Conservation (phyloP, 2,329 filamentous ascomycete species). For the Celoporthe dispersa region DNA sequence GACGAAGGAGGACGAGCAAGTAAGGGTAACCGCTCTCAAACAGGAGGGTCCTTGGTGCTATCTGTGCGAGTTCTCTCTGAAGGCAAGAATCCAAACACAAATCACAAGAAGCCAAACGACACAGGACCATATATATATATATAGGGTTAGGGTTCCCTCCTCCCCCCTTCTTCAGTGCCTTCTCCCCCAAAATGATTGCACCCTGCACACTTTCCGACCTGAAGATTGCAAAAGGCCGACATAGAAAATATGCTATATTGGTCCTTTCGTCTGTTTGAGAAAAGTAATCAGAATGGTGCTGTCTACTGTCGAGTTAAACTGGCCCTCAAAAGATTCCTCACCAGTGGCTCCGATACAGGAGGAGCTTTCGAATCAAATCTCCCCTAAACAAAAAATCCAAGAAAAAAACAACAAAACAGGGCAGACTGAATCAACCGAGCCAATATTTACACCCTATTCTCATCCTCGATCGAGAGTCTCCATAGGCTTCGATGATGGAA, state of each 20-base stretch:
- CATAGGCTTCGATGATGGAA: neutral
- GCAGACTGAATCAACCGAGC: too few species aligned
- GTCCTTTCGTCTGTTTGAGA: too few species aligned
- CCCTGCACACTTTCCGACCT: neutral
- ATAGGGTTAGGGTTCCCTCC: neutral
- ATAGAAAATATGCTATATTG: too few species aligned
- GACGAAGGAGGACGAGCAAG: too few species aligned
- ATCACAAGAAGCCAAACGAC: too few species aligned
- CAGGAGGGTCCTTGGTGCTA: too few species aligned
- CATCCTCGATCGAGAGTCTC: neutral
- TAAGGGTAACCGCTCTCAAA: too few species aligned
- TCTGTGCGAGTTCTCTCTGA: too few species aligned
- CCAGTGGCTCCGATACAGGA: conserved; percentile 1
- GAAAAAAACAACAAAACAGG: too few species aligned
- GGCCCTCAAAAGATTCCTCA: neutral
- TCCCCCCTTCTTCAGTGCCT: neutral
- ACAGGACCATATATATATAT: too few species aligned
- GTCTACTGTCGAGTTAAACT: neutral
- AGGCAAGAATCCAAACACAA: too few species aligned
- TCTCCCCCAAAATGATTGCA: neutral
- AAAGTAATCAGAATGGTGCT: neutral
- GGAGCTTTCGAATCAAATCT: neutral
- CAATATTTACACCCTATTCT: too few species aligned
- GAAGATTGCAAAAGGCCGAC: neutral
- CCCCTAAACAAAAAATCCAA: neutral